Base-by-base conservation (phyloP, 1,139 yeast species). In the Diutina scorzettiae region DNA sequence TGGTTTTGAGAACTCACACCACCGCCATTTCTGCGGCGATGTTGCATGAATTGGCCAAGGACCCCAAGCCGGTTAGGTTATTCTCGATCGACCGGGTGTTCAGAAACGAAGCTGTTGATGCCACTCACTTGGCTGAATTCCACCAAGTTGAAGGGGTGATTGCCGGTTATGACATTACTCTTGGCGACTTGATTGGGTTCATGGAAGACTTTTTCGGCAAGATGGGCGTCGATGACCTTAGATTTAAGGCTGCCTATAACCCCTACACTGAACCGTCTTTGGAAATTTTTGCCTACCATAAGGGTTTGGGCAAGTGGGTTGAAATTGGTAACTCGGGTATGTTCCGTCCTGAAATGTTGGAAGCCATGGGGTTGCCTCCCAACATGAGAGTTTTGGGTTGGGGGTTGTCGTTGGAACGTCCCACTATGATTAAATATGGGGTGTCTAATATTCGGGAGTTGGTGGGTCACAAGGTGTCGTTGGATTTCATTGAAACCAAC, bases 291-390 rank as follows among this genome's bases (percentile, higher is more conserved):
- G 93, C 97, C 45, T 91, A 86, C 81, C 99, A 93, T 66, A 80
- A 79, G 55, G 96, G 96, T 41, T 74, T 93, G 55, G 81, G 75
- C 55, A 91, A 87, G 62, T 93, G 98, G 98, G 98, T 93, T 49
- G 99, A 93, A 70, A 89, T 93, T 57, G 99, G 99, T 62, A 93
- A 93, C 71, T 86, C 96, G 20, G 99, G 98, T 62, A 83, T 93
- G 96, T 93, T 93, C 73, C 80, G 99, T 67, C 98, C 99, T 20
- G 99, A 93, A 65, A 93, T 93, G 99, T 74, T 93, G 61, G 96
- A 87, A 66, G 69, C 96, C 41, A 89, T 91, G 97, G 98, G 98
- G 29, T 74, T 93, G 57, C 98, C 98, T 48, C 81, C 81, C 69
- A 83, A 86, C 60, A 66, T 93, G 69, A 76, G 97, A 61, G 97